These are phyloP conservation scores for Citrus inodora DNA, from an alignment of 345 rosid genomes.

Conservation along the genomic window DNA sequence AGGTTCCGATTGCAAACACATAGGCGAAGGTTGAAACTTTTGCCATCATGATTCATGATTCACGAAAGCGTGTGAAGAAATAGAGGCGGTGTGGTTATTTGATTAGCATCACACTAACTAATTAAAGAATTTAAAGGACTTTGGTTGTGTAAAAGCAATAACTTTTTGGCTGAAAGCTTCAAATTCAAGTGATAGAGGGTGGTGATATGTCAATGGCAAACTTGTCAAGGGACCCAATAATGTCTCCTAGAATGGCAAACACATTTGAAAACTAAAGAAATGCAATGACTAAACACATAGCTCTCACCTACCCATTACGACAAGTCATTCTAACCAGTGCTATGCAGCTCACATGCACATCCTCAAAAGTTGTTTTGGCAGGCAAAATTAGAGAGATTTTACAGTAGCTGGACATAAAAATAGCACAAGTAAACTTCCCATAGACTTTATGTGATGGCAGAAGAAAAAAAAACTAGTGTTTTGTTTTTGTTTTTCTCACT, in stretches of 20 bases:
- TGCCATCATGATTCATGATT: not conserved
- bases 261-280: constrained; percentile 9
- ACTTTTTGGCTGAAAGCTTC: not conserved
- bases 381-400: not conserved
- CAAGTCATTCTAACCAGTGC: not conserved
- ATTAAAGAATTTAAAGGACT: not conserved
- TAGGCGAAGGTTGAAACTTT: not conserved
- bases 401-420: not conserved
- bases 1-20: not conserved
- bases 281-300: not conserved
- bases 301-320: constrained; percentile 20
- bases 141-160: not conserved
- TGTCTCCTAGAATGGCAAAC: constrained; percentile 23
- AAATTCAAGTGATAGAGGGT: constrained; percentile 22
- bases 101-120: not conserved
- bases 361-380: not conserved
- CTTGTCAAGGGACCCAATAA: constrained; percentile 9
- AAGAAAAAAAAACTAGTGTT: not conserved
- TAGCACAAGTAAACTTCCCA: not conserved
- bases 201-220: constrained; percentile 25
- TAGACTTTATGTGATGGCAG: not conserved
- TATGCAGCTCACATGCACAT: constrained; percentile 1
- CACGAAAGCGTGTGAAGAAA: not conserved
- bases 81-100: not conserved
- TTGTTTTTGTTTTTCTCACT: not conserved